Base-by-base conservation (phyloP, 1,139 yeast genomes). In the Saccharomycopsis hybrid region DNA sequence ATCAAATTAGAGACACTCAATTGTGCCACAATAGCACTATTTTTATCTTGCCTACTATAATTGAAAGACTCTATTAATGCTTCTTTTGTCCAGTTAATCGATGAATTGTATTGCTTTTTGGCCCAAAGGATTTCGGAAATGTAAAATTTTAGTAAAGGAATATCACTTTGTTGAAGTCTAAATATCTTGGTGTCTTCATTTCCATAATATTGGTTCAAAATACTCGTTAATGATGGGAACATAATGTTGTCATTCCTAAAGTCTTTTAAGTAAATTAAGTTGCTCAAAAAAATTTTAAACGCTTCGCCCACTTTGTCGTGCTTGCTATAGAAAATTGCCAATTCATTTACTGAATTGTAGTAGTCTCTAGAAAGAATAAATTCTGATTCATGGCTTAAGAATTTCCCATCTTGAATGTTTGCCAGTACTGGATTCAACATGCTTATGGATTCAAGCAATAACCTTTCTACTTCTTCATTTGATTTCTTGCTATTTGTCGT, bases 71-170 rank as follows among this genome's bases (percentile, higher is more conserved):
- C 64, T 37, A 62, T 58, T 29, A 69, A 70, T 18, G 73, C 75
- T 48, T 79, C 80, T 60, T 81, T 82, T 7, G 78, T 77, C 82
- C 87, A 80, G 18, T 78, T 71, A 37, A 82, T 68, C 0, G 89
- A 85, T 53, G 77, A 77, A 39, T 69, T 61, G 44, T 71, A 65
- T 47, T 69, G 65, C 1, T 81, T 80, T 53, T 75, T 70, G 4
- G 74, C 75, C 85, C 88, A 84, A 56, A 83, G 63, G 4, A 84
- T 66, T 62, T 84, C 90, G 52, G 85, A 73, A 24, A 84, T 67
- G 61, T 82, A 83, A 13, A 81, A 74, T 63, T 78, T 76, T 46
- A 77, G 60, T 27, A 72, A 55, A 2, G 77, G 71, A 11, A 68
- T 65, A 40, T 58, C 60, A 37, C 62, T 24, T 4, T 25, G 29